A percentile compares a stretch with the other conserved stretches of the same genome.
These are phyloP conservation scores for Centella asiatica DNA, from an alignment of 129 eudicot species.

Conservation along the genomic window DNA sequence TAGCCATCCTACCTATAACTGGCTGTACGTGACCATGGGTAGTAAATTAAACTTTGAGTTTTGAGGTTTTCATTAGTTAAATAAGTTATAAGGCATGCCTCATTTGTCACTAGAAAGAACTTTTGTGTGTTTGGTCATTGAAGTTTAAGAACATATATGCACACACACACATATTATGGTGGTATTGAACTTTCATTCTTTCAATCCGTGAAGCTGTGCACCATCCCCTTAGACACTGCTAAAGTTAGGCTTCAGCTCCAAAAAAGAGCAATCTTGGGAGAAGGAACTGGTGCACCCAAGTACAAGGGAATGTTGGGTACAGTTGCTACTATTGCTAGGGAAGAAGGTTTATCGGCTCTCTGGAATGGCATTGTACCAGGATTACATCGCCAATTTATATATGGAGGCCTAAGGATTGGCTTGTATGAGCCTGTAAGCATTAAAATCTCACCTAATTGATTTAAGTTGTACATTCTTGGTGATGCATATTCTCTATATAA, in stretches of 20 bases:
- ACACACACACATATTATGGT: not conserved
- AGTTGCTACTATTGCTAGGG: slow-evolving; percentile 67
- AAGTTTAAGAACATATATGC: not conserved
- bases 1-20: not conserved
- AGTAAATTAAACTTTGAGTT: not conserved
- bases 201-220: slow-evolving; percentile 57
- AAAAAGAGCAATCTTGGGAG: slow-evolving; percentile 46
- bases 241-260: slow-evolving; percentile 98
- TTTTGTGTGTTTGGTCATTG: not conserved
- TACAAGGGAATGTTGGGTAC: slow-evolving; percentile 81
- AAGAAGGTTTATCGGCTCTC: slow-evolving; percentile 86
- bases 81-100: not conserved
- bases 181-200: not conserved
- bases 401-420: slow-evolving; percentile 91
- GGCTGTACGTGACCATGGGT: not conserved
- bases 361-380: slow-evolving; percentile 98
- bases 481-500: slow-evolving; percentile 20
- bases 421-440: slow-evolving; percentile 83
- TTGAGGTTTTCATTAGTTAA: not conserved
- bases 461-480: slow-evolving; percentile 16
- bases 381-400: slow-evolving; percentile 80
- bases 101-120: not conserved
- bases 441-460: not conserved
- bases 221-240: slow-evolving; percentile 89
- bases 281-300: slow-evolving; percentile 43